Percentiles rank a stretch among this genome's conserved stretches.
phyloP scores from a whole-genome alignment of 192 early-diverging fungal species.

The Entophlyctis luteolus region DNA sequence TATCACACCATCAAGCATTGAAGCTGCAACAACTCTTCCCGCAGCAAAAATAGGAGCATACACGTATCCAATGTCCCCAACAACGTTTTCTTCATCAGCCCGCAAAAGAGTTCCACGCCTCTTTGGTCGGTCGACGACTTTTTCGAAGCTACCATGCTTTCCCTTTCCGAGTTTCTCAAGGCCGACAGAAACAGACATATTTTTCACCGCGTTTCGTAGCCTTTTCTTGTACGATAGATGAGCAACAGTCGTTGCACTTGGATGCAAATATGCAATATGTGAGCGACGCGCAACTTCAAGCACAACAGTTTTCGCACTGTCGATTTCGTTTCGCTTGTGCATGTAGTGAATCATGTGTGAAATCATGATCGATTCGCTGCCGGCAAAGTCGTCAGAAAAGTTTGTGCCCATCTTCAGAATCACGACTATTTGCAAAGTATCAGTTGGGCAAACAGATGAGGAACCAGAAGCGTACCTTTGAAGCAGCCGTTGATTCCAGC shows the following conservation, averaged over 20 bases:
- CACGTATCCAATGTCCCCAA: slow-evolving; percentile 22
- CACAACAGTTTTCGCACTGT: slow-evolving; percentile 16
- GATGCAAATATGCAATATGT: slow-evolving; percentile 58
- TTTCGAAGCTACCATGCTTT: slow-evolving; percentile 28
- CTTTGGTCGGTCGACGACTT: slow-evolving; percentile 30
- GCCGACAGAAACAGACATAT: background rate
- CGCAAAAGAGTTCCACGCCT: slow-evolving; percentile 6
- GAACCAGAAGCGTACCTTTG: slow-evolving; percentile 13
- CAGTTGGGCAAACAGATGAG: background rate
- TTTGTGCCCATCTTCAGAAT: slow-evolving; percentile 13
- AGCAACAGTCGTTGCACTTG: slow-evolving; percentile 23
- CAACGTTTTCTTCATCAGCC: background rate
- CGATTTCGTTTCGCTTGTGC: slow-evolving; percentile 28
- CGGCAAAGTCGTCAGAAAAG: slow-evolving; percentile 12
- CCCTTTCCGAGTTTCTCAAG: background rate
- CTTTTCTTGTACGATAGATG: background rate
- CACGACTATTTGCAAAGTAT: background rate
- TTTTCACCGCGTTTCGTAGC: background rate
- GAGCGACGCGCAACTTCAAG: slow-evolving; percentile 42
- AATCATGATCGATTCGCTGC: slow-evolving; percentile 45
- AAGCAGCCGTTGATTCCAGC: slow-evolving; percentile 31
- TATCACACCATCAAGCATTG: slow-evolving; percentile 37
- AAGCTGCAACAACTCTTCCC: slow-evolving; percentile 56
- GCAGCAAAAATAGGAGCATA: slow-evolving; percentile 63
- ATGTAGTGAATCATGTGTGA: slow-evolving; percentile 58